A percentile compares a stretch with the other conserved stretches of the same genome.
Conservation (phyloP, 225 moss, liverwort and hornwort species). For the Climacium dendroides region DNA sequence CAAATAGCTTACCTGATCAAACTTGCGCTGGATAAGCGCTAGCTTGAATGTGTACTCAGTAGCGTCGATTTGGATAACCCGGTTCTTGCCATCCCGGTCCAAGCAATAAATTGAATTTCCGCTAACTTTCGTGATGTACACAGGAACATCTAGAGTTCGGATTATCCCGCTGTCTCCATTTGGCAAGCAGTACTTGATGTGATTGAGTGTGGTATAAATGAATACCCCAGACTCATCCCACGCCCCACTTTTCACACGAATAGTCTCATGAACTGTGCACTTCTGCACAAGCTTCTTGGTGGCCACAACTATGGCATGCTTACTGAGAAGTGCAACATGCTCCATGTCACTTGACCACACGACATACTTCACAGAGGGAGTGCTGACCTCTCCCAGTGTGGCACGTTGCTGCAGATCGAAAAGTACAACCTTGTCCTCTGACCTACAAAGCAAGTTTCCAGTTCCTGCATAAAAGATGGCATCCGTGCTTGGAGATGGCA, state of each 20-base stretch:
- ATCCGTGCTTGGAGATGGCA: constrained; percentile 78
- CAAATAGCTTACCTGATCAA: constrained; percentile 49
- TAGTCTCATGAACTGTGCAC: constrained; percentile 96
- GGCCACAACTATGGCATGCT: constrained; percentile 92
- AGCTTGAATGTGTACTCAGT: constrained; percentile 96
- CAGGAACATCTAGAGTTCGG: constrained; percentile 83
- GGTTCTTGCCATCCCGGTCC: constrained; percentile 96
- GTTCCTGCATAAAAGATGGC: constrained; percentile 90
- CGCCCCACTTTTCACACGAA: constrained; percentile 94
- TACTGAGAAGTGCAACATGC: constrained; percentile 80
- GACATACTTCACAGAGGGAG: constrained; percentile 88
- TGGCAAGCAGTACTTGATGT: constrained; percentile 94
- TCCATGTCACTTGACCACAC: constrained; percentile 97
- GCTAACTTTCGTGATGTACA: constrained; percentile 84
- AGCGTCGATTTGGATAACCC: constrained; percentile 85
- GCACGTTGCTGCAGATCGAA: constrained; percentile 89
- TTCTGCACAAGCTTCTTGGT: constrained; percentile 86
- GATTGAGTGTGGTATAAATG: constrained; percentile 88
- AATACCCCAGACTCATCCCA: constrained; percentile 99
- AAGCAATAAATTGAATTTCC: constrained; percentile 75
- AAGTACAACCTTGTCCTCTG: constrained; percentile 90
- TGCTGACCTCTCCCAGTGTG: constrained; percentile 73
- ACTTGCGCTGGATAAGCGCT: constrained; percentile 78
- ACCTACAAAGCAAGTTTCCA: constrained; percentile 84
- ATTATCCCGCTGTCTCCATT: constrained; percentile 96